A percentile compares a stretch with the other conserved stretches of the same genome.
These are phyloP conservation scores for Mrakiaceae sp. DNA, from an alignment of 1,284 basidiomycete species.

Conservation along the genomic window DNA sequence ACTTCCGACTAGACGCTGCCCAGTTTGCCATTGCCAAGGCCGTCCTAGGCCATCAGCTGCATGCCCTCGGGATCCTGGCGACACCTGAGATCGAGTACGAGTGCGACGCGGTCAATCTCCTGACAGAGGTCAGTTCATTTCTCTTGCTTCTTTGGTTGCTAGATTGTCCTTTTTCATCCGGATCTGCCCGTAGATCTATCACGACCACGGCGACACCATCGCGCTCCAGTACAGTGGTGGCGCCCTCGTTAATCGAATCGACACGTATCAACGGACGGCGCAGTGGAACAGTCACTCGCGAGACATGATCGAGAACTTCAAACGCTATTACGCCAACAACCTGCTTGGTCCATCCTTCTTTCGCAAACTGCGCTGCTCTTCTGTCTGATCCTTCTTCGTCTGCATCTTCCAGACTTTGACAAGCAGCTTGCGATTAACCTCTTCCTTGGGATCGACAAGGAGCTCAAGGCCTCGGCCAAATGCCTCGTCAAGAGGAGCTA, in stretches of 20 bases:
- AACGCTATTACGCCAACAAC: constrained; percentile 92
- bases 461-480: constrained; percentile 35
- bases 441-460: constrained; percentile 72
- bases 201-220: constrained; percentile 89
- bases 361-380: background rate
- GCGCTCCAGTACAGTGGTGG: constrained; percentile 95
- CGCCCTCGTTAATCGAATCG: constrained; percentile 90
- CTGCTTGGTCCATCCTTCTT: constrained; percentile 51
- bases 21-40: constrained; percentile 97
- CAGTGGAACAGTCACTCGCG: constrained; percentile 98
- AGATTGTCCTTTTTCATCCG: background rate
- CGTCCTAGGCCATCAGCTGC: constrained; percentile 87
- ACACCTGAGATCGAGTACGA: constrained; percentile 81
- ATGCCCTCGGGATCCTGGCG: constrained; percentile 79
- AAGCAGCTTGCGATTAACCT: constrained; percentile 97
- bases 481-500: constrained; percentile 43
- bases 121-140: constrained; percentile 53
- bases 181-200: constrained; percentile 61
- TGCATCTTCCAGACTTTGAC: constrained; percentile 62
- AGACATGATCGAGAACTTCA: constrained; percentile 75
- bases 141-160: background rate
- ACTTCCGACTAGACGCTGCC: constrained; percentile 44
- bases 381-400: background rate
- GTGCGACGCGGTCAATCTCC: constrained; percentile 89
- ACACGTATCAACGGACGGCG: constrained; percentile 89